phyloP scores from a whole-genome alignment of 495 filamentous ascomycete species.

The Bacidia rubella region DNA sequence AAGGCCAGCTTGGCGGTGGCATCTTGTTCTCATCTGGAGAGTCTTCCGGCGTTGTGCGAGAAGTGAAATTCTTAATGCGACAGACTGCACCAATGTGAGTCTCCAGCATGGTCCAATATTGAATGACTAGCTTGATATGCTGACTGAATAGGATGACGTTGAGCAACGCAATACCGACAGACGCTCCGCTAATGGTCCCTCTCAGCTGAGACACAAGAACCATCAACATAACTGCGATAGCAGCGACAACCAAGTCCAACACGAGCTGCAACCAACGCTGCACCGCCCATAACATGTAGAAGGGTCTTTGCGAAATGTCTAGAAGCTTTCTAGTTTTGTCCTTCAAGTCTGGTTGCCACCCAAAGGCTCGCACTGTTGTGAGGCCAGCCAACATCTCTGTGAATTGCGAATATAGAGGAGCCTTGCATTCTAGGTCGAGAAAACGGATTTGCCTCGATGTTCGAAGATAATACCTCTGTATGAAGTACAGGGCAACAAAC shows the following conservation, averaged over 20 bases:
- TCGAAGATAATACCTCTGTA: conserved; percentile 49
- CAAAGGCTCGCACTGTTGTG: conserved; percentile 42
- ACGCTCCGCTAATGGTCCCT: conserved; percentile 33
- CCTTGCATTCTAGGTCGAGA: conserved; percentile 48
- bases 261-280: conserved; percentile 41
- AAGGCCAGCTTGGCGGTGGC: conserved; percentile 35
- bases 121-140: conserved; percentile 35
- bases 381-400: conserved; percentile 38
- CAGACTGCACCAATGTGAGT: conserved; percentile 43
- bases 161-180: conserved; percentile 42
- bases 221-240: conserved; percentile 35
- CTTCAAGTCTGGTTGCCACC: conserved; percentile 35
- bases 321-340: conserved; percentile 36
- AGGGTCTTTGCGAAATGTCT: conserved; percentile 45
- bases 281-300: conserved; percentile 42
- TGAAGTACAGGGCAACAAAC: conserved; percentile 33
- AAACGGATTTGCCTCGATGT: conserved; percentile 52
- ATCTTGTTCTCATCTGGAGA: conserved; percentile 27
- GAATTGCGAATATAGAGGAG: conserved; percentile 46
- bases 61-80: conserved; percentile 44
- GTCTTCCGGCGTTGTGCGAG: conserved; percentile 35
- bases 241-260: conserved; percentile 35
- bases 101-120: conserved; percentile 45
- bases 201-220: conserved; percentile 32
- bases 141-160: conserved; percentile 45